phyloP scores from a whole-genome alignment of 2,329 filamentous ascomycete genomes.

The Monilinia vaccinii-corymbosi region DNA sequence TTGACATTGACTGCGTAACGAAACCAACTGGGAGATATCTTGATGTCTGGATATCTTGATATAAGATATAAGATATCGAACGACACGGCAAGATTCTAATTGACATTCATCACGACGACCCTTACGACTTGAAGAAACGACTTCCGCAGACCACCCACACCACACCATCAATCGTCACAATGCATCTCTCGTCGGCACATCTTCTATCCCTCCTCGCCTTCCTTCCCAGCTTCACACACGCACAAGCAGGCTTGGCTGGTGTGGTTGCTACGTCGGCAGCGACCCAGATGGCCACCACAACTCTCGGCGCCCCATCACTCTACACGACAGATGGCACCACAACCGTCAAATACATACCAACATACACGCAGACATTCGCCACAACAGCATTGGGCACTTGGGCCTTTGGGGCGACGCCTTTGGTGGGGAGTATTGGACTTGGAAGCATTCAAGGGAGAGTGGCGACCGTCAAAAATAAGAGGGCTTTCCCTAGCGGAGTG shows the following conservation, averaged over 20 bases:
- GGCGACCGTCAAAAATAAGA: slow-evolving; percentile 10
- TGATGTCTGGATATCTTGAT: background rate
- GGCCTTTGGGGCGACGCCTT: slow-evolving; percentile 22
- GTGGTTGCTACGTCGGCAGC: background rate
- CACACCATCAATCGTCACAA: background rate
- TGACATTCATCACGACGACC: background rate
- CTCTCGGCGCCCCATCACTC: background rate
- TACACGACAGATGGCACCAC: background rate
- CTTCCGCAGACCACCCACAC: background rate
- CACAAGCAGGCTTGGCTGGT: slow-evolving; percentile 6
- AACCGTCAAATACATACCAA: background rate
- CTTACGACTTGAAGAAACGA: background rate
- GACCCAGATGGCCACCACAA: background rate
- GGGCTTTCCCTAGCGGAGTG: background rate
- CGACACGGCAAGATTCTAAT: background rate
- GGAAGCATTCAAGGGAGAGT: slow-evolving; percentile 20
- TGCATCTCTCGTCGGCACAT: background rate
- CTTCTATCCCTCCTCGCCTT: background rate
- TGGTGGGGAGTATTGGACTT: slow-evolving; percentile 22
- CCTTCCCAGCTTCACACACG: background rate
- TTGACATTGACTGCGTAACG: background rate
- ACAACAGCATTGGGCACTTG: slow-evolving; percentile 25
- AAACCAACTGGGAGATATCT: background rate
- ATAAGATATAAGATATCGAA: no score
- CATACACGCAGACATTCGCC: slow-evolving; percentile 26